Evolutionary conservation across 2,329 filamentous ascomycete species (phyloP), one percentile per base, ranked within the genome.

Genomic region (Trichoderma lentiforme): DNA sequence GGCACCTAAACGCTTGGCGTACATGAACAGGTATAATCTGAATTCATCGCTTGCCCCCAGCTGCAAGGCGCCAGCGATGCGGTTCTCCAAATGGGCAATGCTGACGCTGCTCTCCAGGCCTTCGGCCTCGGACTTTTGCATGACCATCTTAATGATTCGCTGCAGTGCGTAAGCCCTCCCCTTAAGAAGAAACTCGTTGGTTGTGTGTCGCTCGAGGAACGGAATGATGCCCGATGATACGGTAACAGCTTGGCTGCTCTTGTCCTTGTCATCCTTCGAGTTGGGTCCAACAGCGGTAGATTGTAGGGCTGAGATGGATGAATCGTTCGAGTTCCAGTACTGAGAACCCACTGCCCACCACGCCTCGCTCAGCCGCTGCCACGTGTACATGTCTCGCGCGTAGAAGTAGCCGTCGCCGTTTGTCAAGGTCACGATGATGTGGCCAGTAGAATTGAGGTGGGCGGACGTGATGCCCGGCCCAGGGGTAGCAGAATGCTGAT

Each of bases 321-420:
- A 94, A 78, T 98, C 96, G 68, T 94, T 97, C 1, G 94, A 97
- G 81, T 99, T 98, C 97, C 96, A 99, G 81, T 99, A 99, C 80
- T 99, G 96, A 76, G 93, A 97, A 21, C 95, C 95, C 0, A 98
- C 94, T 0, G 95, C 95, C 94, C 96, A 99, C 96, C 96, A 99
- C 2, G 93, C 89, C 80, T 99, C 97, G 2, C 94, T 97, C n/a
- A 99, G 86, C 11, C 95, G 90, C 81, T 98, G 95, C 96, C 96
- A 99, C 8, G 91, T 89, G 81, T 90, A 95, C 91, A 99, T 93
- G 21, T 88, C 87, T 0, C 92, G 89, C 2, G 93, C 93, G 82
- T 99, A 99, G 68, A 91, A 91, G 82, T 94, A 99, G 2, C 96
- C 96, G 77, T 99, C 95, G 24, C 96, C 96, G 76, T 98, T 98